These are phyloP conservation scores for Selenicereus undatus DNA, from an alignment of 148 eudicot genomes.

Conservation along the genomic window DNA sequence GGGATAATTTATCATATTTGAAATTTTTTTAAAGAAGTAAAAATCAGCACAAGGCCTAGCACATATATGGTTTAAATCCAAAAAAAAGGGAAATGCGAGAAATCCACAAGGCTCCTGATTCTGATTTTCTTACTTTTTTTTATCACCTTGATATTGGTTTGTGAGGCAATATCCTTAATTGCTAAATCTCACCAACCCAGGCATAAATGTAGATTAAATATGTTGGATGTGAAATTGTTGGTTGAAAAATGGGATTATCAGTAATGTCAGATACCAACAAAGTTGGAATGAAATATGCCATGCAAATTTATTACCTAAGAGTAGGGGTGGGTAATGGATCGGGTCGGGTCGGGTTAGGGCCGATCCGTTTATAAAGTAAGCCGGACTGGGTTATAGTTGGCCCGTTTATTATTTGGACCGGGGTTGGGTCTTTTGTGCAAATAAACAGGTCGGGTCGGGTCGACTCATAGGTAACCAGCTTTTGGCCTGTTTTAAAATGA, in stretches of 20 bases:
- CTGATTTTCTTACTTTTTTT: not conserved
- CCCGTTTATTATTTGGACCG: too few species aligned
- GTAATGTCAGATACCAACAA: not conserved
- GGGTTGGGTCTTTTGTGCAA: too few species aligned
- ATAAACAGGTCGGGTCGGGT: too few species aligned
- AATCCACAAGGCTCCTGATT: not conserved
- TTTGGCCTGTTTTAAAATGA: too few species aligned
- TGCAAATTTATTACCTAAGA: not conserved
- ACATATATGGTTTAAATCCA: too few species aligned
- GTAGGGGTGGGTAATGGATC: too few species aligned
- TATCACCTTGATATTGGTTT: not conserved
- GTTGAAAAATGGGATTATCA: not conserved
- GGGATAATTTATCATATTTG: not conserved
- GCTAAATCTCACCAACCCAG: not conserved
- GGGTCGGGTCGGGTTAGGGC: too few species aligned
- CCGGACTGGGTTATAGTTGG: too few species aligned
- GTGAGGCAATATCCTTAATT: not conserved
- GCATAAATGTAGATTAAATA: not conserved
- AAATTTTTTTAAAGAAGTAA: not conserved
- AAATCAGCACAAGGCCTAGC: too few species aligned
- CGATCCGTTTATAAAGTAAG: too few species aligned
- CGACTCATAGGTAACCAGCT: too few species aligned
- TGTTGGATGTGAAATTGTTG: too few species aligned
- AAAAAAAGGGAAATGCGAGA: not conserved
- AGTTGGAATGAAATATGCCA: not conserved